phyloP scores from a whole-genome alignment of 805 yeast genomes.

The Nakazawaea molendinolei region DNA sequence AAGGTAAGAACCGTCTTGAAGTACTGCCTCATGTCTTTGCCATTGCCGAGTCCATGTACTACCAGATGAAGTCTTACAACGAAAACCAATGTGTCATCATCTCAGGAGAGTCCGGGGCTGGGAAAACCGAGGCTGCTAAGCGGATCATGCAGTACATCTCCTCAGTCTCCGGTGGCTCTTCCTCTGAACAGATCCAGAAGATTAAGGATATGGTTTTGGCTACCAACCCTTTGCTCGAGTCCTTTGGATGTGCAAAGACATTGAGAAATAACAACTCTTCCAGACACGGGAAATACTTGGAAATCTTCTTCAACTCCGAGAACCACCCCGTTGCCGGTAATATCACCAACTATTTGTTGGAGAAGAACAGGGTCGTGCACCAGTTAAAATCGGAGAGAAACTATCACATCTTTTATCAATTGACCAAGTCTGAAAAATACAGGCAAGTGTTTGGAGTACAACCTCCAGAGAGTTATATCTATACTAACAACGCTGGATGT shows the following conservation, averaged over 20 bases:
- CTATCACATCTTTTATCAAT: constrained; percentile 95
- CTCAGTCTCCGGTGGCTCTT: constrained; percentile 68
- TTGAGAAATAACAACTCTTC: constrained; percentile 84
- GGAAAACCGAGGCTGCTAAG: constrained; percentile 97
- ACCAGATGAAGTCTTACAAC: constrained; percentile 86
- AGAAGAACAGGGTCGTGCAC: constrained; percentile 94
- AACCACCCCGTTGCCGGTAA: constrained; percentile 93
- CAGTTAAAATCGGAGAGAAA: constrained; percentile 91
- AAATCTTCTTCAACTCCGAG: constrained; percentile 74
- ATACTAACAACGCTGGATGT: constrained; percentile 84
- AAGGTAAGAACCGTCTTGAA: constrained; percentile 90
- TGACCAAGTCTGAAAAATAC: constrained; percentile 79
- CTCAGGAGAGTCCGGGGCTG: constrained; percentile 97
- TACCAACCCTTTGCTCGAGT: constrained; percentile 86
- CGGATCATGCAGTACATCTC: constrained; percentile 97
- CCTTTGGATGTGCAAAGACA: constrained; percentile 93
- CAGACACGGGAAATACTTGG: constrained; percentile 89
- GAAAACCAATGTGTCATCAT: constrained; percentile 97
- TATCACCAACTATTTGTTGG: constrained; percentile 89
- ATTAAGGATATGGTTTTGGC: constrained; percentile 98
- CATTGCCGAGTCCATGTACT: constrained; percentile 95
- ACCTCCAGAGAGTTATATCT: constrained; percentile 85
- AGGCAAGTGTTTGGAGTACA: constrained; percentile 86
- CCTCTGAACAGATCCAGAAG: constrained; percentile 65
- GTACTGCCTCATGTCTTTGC: constrained; percentile 98